phyloP scores from a whole-genome alignment of 2,329 filamentous ascomycete genomes.

The Botrytis byssoidea region DNA sequence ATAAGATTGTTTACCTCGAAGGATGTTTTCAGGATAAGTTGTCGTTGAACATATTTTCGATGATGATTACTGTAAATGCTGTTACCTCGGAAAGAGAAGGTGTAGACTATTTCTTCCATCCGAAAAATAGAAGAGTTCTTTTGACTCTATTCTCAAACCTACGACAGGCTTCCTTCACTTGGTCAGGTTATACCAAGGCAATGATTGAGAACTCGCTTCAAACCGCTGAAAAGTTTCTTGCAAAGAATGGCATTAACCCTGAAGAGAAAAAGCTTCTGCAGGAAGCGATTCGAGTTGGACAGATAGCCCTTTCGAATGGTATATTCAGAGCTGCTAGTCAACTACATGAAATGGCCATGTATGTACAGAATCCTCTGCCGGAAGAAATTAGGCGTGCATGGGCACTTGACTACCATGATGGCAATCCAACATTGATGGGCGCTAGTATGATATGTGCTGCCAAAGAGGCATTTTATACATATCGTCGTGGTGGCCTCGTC shows the following conservation, averaged over 20 bases:
- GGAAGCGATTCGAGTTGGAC: constrained; percentile 65
- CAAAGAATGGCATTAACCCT: constrained; percentile 54
- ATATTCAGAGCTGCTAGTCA: constrained; percentile 66
- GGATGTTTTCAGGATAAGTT: constrained; percentile 84
- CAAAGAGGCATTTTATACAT: not conserved
- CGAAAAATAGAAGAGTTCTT: constrained; percentile 65
- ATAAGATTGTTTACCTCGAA: constrained; percentile 70
- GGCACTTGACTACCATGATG: constrained; percentile 57
- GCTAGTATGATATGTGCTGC: constrained; percentile 32
- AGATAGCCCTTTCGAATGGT: constrained; percentile 55
- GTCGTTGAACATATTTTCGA: constrained; percentile 79
- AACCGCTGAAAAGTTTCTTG: constrained; percentile 66
- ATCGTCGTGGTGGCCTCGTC: constrained; percentile 16
- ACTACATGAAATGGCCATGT: constrained; percentile 76
- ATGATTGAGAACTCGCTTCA: constrained; percentile 65
- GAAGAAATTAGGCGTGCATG: constrained; percentile 59
- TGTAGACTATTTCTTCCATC: constrained; percentile 85
- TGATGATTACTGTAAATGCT: constrained; percentile 81
- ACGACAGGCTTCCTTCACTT: constrained; percentile 81
- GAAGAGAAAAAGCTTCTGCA: constrained; percentile 61
- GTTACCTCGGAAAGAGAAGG: constrained; percentile 84
- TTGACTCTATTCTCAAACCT: constrained; percentile 72
- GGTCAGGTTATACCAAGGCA: constrained; percentile 65
- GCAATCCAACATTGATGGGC: constrained; percentile 54
- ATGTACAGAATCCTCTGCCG: constrained; percentile 63